A percentile compares a stretch with the other conserved stretches of the same genome.
Evolutionary conservation across 2,329 filamentous ascomycete species (phyloP).

Genomic region (Stenocarpella maydis): DNA sequence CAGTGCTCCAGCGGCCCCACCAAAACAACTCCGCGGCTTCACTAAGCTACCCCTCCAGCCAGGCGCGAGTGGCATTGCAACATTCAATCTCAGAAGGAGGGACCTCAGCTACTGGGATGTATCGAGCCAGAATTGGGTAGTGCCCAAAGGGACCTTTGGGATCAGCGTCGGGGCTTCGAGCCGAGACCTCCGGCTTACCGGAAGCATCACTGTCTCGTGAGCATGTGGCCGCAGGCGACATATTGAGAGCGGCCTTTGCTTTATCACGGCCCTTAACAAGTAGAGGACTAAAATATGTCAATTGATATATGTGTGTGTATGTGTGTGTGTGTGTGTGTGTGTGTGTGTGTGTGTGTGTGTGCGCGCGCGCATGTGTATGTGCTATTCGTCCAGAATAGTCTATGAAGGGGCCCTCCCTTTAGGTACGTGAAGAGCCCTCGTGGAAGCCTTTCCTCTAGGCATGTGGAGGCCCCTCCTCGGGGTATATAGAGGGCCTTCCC

Average conservation of each 20-base stretch:
- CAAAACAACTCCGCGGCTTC: slow-evolving; percentile 67
- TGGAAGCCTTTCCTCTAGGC: too few relatives aligned
- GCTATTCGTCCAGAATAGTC: too few relatives aligned
- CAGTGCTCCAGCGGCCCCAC: slow-evolving; percentile 49
- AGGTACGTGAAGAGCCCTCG: too few relatives aligned
- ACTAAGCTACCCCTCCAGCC: slow-evolving; percentile 62
- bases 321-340: too few relatives aligned
- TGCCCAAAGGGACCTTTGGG: slow-evolving; percentile 54
- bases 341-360: too few relatives aligned
- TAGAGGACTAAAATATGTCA: not conserved
- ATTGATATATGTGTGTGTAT: too few relatives aligned
- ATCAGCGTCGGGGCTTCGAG: slow-evolving; percentile 56
- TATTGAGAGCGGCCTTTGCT: too few relatives aligned
- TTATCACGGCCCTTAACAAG: not conserved
- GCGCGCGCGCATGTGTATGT: too few relatives aligned
- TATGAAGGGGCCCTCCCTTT: too few relatives aligned
- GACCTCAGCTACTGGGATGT: slow-evolving; percentile 74
- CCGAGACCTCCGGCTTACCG: slow-evolving; percentile 53
- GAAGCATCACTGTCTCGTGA: slow-evolving; percentile 39
- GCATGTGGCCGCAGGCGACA: not conserved
- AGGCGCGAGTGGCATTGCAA: slow-evolving; percentile 56
- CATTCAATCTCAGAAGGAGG: slow-evolving; percentile 62
- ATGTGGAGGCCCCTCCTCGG: too few relatives aligned
- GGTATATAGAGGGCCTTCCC: too few relatives aligned
- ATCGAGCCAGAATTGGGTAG: slow-evolving; percentile 65